Evolutionary conservation across 2,329 filamentous ascomycete species (phyloP), one percentile per base, ranked within the genome.

Genomic region (Capronia coronata): DNA sequence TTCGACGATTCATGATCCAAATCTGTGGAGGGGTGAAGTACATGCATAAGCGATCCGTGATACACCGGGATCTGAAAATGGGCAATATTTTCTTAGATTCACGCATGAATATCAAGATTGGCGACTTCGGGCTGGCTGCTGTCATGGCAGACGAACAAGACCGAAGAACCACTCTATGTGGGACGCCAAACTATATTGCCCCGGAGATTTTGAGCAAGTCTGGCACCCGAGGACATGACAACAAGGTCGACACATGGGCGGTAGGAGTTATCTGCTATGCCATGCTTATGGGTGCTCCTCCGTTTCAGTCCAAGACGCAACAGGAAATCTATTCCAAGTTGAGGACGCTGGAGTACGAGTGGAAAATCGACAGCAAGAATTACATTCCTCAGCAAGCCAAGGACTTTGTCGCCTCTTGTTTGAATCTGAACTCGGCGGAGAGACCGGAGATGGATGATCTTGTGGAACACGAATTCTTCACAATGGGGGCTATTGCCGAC

Each of bases 201-300:
- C 93, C 93, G 0, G 93, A 98, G 64, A 95, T 98, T 54, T 71
- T 98, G 44, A 87, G 95, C 64, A 95, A 93, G 73, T 87, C 86
- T 27, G 54, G 58, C 22, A 49, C 42, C 19, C 88, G 91, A 62
- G 93, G 93, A 0, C 93, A 98, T 65, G 93, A 95, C 59, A 90
- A 97, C 65, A 95, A 94, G 74, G 93, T 98, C 2, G 93, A 98
- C 65, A 87, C 98, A 48, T 98, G 94, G 94, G 95, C 91, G 38
- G 76, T 98, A 64, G 93, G 94, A 16, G 93, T 98, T 59, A 98
- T 98, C 65, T 89, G 94, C 83, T 90, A 72, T 70, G 94, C 93
- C 42, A 91, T 98, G 80, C 84, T 97, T 40, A 93, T 93, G 6
- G 94, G 93, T 16, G 94, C 91, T 62, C 91, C 93, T 1, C 93